Evolutionary conservation across 1,284 basidiomycete species (phyloP), one percentile per base, ranked within the genome.

Genomic region (Sporisorium iseilematis-ciliati): DNA sequence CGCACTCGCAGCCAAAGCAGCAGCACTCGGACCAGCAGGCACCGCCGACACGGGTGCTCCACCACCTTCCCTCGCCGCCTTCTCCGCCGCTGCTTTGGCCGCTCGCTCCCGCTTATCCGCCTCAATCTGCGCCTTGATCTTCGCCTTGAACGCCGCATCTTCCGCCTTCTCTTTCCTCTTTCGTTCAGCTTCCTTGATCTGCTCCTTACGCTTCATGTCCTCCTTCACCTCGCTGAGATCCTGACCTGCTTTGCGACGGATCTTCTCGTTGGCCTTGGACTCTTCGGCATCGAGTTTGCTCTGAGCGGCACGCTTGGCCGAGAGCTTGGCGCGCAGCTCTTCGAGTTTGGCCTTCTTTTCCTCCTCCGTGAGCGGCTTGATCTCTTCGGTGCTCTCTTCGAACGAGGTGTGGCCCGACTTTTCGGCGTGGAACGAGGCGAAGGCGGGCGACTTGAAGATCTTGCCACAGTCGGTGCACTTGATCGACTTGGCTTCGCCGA

Each of bases 301-400:
- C 63, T 85, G 75, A 23, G 73, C 73, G 0, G 80, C 78, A 11
- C 83, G 73, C 68, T 83, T 84, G 43, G 70, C 63, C 5, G 80
- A 81, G 14, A 83, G 69, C 55, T 79, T 84, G 12, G 43, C 38
- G 8, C 83, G 74, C 26, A 87, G 73, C 74, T 97, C 94, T 1
- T 87, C 90, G 0, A 98, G 89, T 82, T 91, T 93, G 72, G 91
- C 88, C 73, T 91, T 90, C 88, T 92, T 97, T 86, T 99, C 94
- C 81, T 97, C 94, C 85, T 97, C 94, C 0, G 95, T 98, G 57
- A 98, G 86, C 0, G 96, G 95, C 84, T 92, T 93, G 85, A 95
- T 90, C 91, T 97, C 95, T 83, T 98, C 95, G 0, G 91, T 93
- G 5, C 93, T 95, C 85, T 99, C 95, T 83, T 96, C 94, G 77